Base-by-base conservation (phyloP, 148 eudicot genomes). In the Diospyros kaki region DNA sequence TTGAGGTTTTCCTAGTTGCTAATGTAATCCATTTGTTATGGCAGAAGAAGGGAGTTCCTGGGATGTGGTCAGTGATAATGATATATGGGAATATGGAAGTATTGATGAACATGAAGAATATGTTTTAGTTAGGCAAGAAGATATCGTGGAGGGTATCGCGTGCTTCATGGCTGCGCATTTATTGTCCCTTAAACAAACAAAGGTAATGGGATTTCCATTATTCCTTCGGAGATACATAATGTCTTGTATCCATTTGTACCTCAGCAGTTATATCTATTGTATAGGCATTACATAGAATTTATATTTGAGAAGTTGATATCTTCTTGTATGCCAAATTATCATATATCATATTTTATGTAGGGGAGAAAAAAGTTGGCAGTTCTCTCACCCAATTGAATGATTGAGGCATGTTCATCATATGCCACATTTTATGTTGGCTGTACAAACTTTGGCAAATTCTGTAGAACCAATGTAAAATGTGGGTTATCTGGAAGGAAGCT, bases 101-200 rank as follows among this genome's bases (percentile, higher is more conserved):
- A 54, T 28, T 46, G 88, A 76, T 53, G 97, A 91, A 64, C 84
- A 86, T 73, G 97, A 95, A 78, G 98, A 92, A 66, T 95, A 85
- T 69, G 91, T 95, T 61, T 84, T 95, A 45, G 99, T 95, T 65
- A 84, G 85, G 76, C 93, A 92, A 84, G 99, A 95, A 80, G 99
- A 95, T 88, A 95, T 95, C 66, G 89, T 90, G 9, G 94, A 95
- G 70, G 97, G 99, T 63, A 89, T 95, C 8, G 97, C 99, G 10
- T 84, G 91, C 83, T 95, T 89, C 85, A 91, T 93, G 97, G 94
- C 98, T 71, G 89, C 94, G n/a, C 93, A 93, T 79, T 70, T 95
- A 55, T 59, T 89, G 56, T 95, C 99, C 67, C 89, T 92, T 72
- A 80, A 95, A 81, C 82, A 93, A 78, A 89, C 99, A 4, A 95